A percentile compares a stretch with the other conserved stretches of the same genome.
phyloP scores from a whole-genome alignment of 805 yeast genomes.

The Starmerella bombi region DNA sequence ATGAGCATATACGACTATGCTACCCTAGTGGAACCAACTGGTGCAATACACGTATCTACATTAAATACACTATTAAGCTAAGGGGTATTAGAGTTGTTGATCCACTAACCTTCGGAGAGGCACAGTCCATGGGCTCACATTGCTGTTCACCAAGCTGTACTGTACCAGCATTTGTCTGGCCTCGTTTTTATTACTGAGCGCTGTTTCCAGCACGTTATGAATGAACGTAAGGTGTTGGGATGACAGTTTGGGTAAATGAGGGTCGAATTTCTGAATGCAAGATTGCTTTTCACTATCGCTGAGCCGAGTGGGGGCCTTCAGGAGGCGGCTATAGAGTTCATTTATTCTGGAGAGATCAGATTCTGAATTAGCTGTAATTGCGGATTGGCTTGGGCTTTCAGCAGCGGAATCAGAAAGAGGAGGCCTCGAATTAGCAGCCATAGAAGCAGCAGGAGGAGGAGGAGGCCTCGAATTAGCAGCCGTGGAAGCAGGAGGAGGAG shows the following conservation, averaged over 20 bases:
- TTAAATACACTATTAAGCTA: background rate
- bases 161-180: slow-evolving; percentile 28
- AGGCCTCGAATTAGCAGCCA: background rate
- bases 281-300: background rate
- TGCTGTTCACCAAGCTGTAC: slow-evolving; percentile 46
- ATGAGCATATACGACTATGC: too few relatives aligned
- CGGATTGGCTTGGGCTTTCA: background rate
- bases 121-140: slow-evolving; percentile 52
- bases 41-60: too few relatives aligned
- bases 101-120: slow-evolving; percentile 49
- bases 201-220: slow-evolving; percentile 19
- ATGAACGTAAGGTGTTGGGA: slow-evolving; percentile 6
- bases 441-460: background rate
- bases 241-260: slow-evolving; percentile 1
- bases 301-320: background rate
- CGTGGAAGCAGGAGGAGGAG: slow-evolving; percentile 3
- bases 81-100: slow-evolving; percentile 3
- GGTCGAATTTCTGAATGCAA: slow-evolving; percentile 1
- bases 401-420: background rate
- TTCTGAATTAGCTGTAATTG: background rate
- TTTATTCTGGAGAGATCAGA: too few relatives aligned
- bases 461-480: background rate
- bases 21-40: too few relatives aligned
- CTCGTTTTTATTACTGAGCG: background rate
- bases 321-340: background rate